Evolutionary conservation across 805 yeast genomes (phyloP).

Genomic region (Dipodascus geniculatus): DNA sequence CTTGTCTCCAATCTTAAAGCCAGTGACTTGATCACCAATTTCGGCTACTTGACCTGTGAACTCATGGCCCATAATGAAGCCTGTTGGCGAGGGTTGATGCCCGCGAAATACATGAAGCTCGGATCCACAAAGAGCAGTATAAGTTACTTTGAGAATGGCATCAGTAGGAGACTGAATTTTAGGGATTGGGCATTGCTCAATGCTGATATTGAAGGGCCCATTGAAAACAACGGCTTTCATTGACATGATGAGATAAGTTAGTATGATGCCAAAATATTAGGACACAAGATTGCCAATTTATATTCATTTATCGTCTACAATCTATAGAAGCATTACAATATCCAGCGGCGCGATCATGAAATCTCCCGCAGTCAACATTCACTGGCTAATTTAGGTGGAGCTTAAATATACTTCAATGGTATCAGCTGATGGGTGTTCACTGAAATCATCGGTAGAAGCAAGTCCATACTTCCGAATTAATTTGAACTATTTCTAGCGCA

Average conservation of each 20-base stretch:
- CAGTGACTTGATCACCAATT: constrained; percentile 25
- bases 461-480: no score
- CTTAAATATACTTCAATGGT: no score
- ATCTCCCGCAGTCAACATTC: no score
- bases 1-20: constrained; percentile 34
- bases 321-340: no score
- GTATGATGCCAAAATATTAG: no score
- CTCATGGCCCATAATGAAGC: constrained; percentile 41
- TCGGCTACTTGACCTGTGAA: constrained; percentile 34
- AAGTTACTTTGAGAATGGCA: constrained; percentile 36
- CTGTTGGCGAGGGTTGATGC: constrained; percentile 30
- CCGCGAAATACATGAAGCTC: constrained; percentile 47
- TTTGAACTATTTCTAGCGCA: no score
- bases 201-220: constrained; percentile 32
- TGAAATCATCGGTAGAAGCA: no score
- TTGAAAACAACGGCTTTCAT: constrained; percentile 43
- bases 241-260: constrained; percentile 3
- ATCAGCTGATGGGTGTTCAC: no score
- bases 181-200: constrained; percentile 33
- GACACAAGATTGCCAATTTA: no score
- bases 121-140: constrained; percentile 43
- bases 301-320: no score
- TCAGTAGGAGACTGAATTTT: constrained; percentile 28
- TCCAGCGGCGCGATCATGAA: no score
- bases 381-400: no score